These are phyloP conservation scores for Lactifluus subvellereus DNA, from an alignment of 768 basidiomycete genomes.

Conservation along the genomic window DNA sequence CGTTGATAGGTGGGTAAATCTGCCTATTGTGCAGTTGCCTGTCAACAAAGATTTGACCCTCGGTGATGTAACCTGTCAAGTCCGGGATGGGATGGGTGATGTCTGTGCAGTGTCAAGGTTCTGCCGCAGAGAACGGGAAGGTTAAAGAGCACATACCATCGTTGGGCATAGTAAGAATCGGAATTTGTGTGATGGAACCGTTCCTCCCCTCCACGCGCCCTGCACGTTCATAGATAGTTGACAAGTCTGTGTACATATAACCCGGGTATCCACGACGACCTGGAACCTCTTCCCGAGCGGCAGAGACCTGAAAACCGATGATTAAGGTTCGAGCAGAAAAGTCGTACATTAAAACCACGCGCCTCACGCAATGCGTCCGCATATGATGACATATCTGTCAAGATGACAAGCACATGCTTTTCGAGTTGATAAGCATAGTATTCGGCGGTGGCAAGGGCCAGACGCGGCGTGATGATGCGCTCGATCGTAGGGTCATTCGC, in stretches of 20 bases:
- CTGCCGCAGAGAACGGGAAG: conserved; percentile 14
- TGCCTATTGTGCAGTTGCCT: conserved; percentile 94
- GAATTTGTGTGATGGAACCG: conserved; percentile 99
- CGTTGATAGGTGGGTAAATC: conserved; percentile 99
- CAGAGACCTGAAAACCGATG: conserved; percentile 64
- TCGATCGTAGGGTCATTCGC: conserved; percentile 99
- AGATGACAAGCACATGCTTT: conserved; percentile 98
- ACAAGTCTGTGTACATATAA: conserved; percentile 99
- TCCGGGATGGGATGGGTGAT: conserved; percentile 99
- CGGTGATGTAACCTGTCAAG: conserved; percentile 98
- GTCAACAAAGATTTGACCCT: conserved; percentile 99
- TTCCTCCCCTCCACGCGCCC: conserved; percentile 97
- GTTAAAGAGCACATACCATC: conserved; percentile 58
- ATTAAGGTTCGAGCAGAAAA: conserved; percentile 8
- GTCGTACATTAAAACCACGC: conserved; percentile 31
- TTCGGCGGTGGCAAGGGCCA: conserved; percentile 96
- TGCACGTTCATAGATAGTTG: conserved; percentile 98
- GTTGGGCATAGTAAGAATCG: conserved; percentile 99
- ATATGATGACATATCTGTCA: conserved; percentile 99
- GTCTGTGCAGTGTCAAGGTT: conserved; percentile 45
- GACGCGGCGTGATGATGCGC: conserved; percentile 97
- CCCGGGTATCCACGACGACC: conserved; percentile 98
- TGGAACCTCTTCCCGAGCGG: conserved; percentile 98
- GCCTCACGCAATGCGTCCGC: conserved; percentile 95
- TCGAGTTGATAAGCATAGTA: conserved; percentile 99